These are phyloP conservation scores for Naumovozyma dairenensis DNA, from an alignment of 805 yeast species.

Conservation along the genomic window DNA sequence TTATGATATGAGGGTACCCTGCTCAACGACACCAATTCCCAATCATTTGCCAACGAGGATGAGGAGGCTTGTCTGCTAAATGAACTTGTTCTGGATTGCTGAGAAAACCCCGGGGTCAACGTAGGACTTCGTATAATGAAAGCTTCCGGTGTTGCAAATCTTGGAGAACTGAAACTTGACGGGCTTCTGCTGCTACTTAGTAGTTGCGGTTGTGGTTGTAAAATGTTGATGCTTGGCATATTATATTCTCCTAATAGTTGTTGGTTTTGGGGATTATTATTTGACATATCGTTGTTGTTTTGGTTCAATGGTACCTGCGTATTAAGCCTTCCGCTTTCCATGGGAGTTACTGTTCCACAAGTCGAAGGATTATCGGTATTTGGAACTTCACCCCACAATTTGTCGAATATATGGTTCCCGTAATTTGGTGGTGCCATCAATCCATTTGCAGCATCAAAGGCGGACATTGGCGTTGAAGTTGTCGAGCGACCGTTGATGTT, in stretches of 20 bases:
- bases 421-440: constrained; percentile 80
- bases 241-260: too few relatives aligned
- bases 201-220: too few relatives aligned
- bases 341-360: too few relatives aligned
- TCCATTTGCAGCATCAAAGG: constrained; percentile 27
- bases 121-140: constrained; percentile 3
- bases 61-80: constrained; percentile 25
- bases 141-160: neutral
- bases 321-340: too few relatives aligned
- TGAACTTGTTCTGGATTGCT: constrained; percentile 53
- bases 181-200: too few relatives aligned
- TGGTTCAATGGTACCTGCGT: too few relatives aligned
- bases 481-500: neutral
- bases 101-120: constrained; percentile 43
- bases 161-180: neutral
- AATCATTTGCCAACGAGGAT: constrained; percentile 24
- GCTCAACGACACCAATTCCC: constrained; percentile 41
- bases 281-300: too few relatives aligned
- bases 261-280: too few relatives aligned
- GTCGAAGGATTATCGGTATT: too few relatives aligned
- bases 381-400: constrained; percentile 56
- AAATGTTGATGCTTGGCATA: too few relatives aligned
- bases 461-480: constrained; percentile 2
- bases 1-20: constrained; percentile 78
- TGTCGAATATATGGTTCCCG: constrained; percentile 71